phyloP scores from a whole-genome alignment of 352 stramenopile species.

The Globisporangium uncinulatum region DNA sequence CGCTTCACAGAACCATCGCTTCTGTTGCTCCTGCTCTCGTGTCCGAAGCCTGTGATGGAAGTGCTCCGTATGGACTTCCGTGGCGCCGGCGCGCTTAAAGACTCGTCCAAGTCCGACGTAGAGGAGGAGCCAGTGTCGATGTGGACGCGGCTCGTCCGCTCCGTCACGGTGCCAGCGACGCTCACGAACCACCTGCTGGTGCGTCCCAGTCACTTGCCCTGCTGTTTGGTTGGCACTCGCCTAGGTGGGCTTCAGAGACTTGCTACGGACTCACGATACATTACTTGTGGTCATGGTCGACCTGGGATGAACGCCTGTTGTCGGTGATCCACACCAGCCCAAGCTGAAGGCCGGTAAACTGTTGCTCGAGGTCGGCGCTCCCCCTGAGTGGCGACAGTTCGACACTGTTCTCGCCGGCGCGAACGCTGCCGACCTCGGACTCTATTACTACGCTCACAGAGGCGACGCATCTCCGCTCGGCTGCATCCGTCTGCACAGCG shows the following conservation, averaged over 20 bases:
- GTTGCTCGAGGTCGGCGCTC: constrained; percentile 47
- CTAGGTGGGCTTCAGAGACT: neutral
- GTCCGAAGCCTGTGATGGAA: constrained; percentile 5
- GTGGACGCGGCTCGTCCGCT: constrained; percentile 50
- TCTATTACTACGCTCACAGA: constrained; percentile 64
- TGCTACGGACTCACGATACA: neutral
- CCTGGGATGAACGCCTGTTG: neutral
- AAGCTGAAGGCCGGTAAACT: constrained; percentile 56
- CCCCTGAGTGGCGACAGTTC: constrained; percentile 52
- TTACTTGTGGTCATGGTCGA: neutral
- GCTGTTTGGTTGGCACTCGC: neutral
- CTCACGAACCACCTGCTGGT: constrained; percentile 40
- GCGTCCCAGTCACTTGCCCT: neutral
- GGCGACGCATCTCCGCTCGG: constrained; percentile 30
- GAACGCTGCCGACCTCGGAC: constrained; percentile 39
- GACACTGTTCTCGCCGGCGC: constrained; percentile 60
- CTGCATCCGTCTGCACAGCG: constrained; percentile 54
- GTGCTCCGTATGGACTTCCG: constrained; percentile 16
- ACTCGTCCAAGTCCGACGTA: neutral
- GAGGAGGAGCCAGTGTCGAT: constrained; percentile 16
- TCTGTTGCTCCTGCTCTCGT: too few relatives aligned
- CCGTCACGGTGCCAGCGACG: constrained; percentile 26
- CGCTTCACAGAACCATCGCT: too few relatives aligned
- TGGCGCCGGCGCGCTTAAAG: constrained; percentile 5
- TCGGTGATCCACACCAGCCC: constrained; percentile 20